Base-by-base conservation (phyloP, 148 eudicot species). In the Fallopia convolvulus region DNA sequence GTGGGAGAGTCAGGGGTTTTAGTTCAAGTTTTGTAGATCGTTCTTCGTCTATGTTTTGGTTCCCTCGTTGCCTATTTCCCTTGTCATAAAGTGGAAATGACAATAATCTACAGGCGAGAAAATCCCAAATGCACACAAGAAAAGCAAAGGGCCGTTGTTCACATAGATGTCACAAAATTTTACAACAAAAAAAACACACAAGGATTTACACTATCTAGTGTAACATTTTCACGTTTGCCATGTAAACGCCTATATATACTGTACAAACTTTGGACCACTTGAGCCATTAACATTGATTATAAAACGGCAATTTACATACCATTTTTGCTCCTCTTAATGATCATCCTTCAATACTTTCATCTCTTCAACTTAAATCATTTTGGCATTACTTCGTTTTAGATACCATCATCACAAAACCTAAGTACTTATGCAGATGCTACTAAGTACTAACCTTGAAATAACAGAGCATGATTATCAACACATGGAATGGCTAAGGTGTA, bases 401-500 rank as follows among this genome's bases (percentile, higher is more conserved):
- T n/a, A 55, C 21, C 61, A 55, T 55, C 26, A 20, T 55, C 61
- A 18, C 61, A 20, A 18, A 55, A 55, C 17, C 6, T 26, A 58
- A 58, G 21, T 61, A 61, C 1, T 26, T 61, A 61, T 44, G 47
- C 0, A 11, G 70, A 61, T 30, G 70, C 15, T 30, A 61, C 70
- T 61, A 30, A 61, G 4, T 36, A 26, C 30, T 26, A 26, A 26
- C 68, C 70, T 61, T 61, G 6, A 6, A n/a, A 61, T 33, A 61
- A 60, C 66, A 26, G 14, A n/a, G 10, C 26, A 56, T 18, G 10
- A 56, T 20, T 75, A 44, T 44, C 78, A 81, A 85, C 85, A 80
- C 53, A 74, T 79, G 63, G 40, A 60, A 53, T 13, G 44, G n/a
- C 50, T 86, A 91, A 32, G 93, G 93, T 2, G 85, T 88, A 42